phyloP scores from a whole-genome alignment of 306 rosid genomes.

The Rosa chinensis region DNA sequence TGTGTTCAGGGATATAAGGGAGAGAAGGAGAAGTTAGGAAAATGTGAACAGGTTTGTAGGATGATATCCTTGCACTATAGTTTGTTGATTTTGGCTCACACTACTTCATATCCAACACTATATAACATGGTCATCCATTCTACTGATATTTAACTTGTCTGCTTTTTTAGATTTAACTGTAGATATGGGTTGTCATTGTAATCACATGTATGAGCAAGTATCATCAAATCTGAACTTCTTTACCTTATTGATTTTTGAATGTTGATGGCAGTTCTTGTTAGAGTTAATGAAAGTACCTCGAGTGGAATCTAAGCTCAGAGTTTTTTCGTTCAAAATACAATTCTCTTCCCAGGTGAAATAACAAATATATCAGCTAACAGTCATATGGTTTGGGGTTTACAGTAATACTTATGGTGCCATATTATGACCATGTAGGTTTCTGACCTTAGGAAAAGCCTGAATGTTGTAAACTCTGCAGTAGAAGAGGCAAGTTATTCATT shows the following conservation, averaged over 20 bases:
- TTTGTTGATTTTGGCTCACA: neutral
- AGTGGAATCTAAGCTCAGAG: conserved; percentile 85
- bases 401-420: conserved; percentile 23
- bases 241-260: neutral
- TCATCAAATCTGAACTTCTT: neutral
- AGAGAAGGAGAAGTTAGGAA: conserved; percentile 85
- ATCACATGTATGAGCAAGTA: neutral
- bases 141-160: neutral
- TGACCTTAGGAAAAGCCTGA: conserved; percentile 71
- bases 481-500: conserved; percentile 71
- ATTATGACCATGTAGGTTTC: conserved; percentile 57
- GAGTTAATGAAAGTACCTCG: conserved; percentile 88
- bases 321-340: conserved; percentile 81
- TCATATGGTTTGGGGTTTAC: conserved; percentile 17
- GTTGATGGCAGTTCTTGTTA: conserved; percentile 65
- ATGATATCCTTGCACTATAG: conserved; percentile 9
- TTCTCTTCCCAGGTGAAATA: conserved; percentile 74
- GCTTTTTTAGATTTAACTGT: neutral
- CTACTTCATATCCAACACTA: neutral
- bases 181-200: neutral
- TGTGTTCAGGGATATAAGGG: conserved; percentile 68
- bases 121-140: neutral
- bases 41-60: conserved; percentile 84
- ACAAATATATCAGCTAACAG: conserved; percentile 10
- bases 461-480: conserved; percentile 60